Percentiles rank a stretch among this genome's conserved stretches.
These are phyloP conservation scores for Torulaspora microellipsoides DNA, from an alignment of 805 yeast species.

Conservation along the genomic window DNA sequence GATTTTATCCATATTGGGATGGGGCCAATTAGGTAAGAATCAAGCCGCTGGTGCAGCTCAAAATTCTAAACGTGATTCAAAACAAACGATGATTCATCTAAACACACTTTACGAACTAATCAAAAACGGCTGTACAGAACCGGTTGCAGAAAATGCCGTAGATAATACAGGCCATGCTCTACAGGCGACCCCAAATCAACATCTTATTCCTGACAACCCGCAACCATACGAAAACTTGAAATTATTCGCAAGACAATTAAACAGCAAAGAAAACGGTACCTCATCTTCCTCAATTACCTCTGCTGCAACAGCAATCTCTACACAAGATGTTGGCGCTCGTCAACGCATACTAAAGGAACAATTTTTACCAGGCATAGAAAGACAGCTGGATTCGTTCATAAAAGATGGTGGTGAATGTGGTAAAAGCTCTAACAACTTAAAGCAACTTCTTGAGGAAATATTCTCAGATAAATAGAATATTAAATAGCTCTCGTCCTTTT, in stretches of 20 bases:
- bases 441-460: slow-evolving; percentile 14
- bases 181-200: slow-evolving; percentile 30
- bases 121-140: slow-evolving; percentile 36
- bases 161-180: slow-evolving; percentile 1
- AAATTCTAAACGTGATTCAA: slow-evolving; percentile 22
- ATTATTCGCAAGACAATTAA: slow-evolving; percentile 45
- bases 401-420: slow-evolving; percentile 76
- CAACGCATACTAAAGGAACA: slow-evolving; percentile 44
- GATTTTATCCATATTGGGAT: slow-evolving; percentile 66
- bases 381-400: slow-evolving; percentile 46
- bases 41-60: slow-evolving; percentile 19
- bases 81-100: slow-evolving; percentile 31
- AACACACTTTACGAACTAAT: slow-evolving; percentile 42
- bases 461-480: not conserved
- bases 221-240: slow-evolving; percentile 63
- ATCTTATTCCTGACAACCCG: slow-evolving; percentile 52
- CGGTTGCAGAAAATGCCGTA: not conserved
- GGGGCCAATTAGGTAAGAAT: slow-evolving; percentile 44
- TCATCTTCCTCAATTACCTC: not conserved
- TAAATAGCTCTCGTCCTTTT: not conserved
- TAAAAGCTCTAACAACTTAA: slow-evolving; percentile 39
- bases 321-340: slow-evolving; percentile 27
- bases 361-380: slow-evolving; percentile 45
- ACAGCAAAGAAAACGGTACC: slow-evolving; percentile 22
- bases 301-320: slow-evolving; percentile 8